These are phyloP conservation scores for Passalora sequoiae DNA, from an alignment of 2,329 filamentous ascomycete species.

Conservation along the genomic window DNA sequence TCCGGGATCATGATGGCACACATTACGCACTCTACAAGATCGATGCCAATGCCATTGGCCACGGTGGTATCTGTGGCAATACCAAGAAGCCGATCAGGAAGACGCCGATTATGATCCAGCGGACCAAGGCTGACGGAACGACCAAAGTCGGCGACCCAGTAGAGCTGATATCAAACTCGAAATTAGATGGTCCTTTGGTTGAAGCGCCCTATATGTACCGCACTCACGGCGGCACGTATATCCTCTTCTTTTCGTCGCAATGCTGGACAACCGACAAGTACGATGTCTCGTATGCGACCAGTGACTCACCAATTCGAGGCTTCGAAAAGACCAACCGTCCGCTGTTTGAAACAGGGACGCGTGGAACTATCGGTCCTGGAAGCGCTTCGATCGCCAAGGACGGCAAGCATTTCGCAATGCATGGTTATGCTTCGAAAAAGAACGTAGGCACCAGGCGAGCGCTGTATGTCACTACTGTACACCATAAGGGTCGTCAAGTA, in stretches of 20 bases:
- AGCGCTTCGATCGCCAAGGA: slow-evolving; percentile 14
- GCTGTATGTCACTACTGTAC: slow-evolving; percentile 10
- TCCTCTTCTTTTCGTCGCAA: slow-evolving; percentile 26
- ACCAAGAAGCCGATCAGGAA: slow-evolving; percentile 16
- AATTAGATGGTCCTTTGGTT: slow-evolving; percentile 25
- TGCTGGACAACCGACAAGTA: slow-evolving; percentile 24
- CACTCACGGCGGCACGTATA: slow-evolving; percentile 20
- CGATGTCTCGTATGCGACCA: slow-evolving; percentile 14
- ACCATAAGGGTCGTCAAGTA: background rate
- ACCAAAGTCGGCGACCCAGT: slow-evolving; percentile 20
- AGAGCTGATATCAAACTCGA: slow-evolving; percentile 23
- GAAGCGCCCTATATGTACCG: slow-evolving; percentile 27
- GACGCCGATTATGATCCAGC: slow-evolving; percentile 29
- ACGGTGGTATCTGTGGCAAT: slow-evolving; percentile 27
- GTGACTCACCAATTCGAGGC: slow-evolving; percentile 8
- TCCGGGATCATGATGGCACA: slow-evolving; percentile 23
- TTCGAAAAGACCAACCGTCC: slow-evolving; percentile 12
- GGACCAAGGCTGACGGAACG: slow-evolving; percentile 24
- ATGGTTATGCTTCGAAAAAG: slow-evolving; percentile 13
- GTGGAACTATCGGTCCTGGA: slow-evolving; percentile 26
- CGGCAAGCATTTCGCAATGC: slow-evolving; percentile 12
- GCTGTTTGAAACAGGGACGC: slow-evolving; percentile 15
- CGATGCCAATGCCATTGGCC: slow-evolving; percentile 27
- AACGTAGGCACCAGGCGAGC: slow-evolving; percentile 9
- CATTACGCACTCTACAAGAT: slow-evolving; percentile 29